Evolutionary conservation across 768 basidiomycete species (phyloP), one percentile per base, ranked within the genome.

Genomic region (Rubroboletus satanas): DNA sequence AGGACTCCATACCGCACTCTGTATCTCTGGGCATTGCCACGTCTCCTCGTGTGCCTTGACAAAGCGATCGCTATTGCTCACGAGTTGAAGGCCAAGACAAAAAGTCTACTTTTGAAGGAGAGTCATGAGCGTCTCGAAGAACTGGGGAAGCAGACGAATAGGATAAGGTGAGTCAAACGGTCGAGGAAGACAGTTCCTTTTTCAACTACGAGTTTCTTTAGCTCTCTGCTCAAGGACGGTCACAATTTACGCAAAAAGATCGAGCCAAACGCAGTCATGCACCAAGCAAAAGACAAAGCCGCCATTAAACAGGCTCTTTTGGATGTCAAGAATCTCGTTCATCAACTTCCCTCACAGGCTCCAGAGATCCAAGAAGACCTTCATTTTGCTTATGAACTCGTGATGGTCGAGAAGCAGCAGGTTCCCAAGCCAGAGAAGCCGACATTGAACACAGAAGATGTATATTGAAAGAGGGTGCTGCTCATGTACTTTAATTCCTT

Each of bases 1-100:
- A 51, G 50, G 26, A 59, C 56, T 6, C 55, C 51, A 17, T 79
- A 82, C 54, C 70, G 69, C 14, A 51, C 62, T 0, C 63, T 76
- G 14, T 79, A 75, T 59, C 62, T 68, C 6, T 67, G 68, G 46
- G 66, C 67, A 17, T 64, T 81, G 8, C 76, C 78, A 2, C 74
- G 71, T 48, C 58, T 80, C 29, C 62, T 79, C 3, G 56, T 75
- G 2, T 77, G 73, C 56, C 67, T 81, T 29, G 74, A 80, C 45
- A 50, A 63, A n/a, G 61, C 66, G 21, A 62, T 71, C 11, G 36
- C 60, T 2, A 28, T 65, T 18, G 57, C 71, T 8, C 38, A 62
- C 37, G 46, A 61, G 17, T 56, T 63, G 47, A 79, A 78, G 64
- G 54, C 18, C 7, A 59, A 62, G 21, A 61, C 64, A 3, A 79